Conservation (phyloP, 2,329 filamentous ascomycete genomes). For the Phyllosticta citrichinensis region DNA sequence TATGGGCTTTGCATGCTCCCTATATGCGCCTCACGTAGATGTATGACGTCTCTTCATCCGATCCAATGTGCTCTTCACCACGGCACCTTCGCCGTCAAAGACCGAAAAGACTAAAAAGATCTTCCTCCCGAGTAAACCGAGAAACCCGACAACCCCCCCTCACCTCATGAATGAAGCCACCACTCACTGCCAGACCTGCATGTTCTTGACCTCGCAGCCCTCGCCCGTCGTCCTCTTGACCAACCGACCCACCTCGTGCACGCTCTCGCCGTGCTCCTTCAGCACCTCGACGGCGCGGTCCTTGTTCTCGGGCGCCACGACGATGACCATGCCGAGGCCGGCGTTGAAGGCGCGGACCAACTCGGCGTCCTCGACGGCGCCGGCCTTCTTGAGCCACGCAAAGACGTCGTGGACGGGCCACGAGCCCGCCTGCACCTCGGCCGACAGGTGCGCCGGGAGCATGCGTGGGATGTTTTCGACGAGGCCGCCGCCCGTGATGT, state of each 20-base stretch:
- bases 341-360: conserved; percentile 94
- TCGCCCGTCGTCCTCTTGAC: conserved; percentile 46
- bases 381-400: conserved; percentile 67
- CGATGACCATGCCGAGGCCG: conserved; percentile 87
- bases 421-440: conserved; percentile 64
- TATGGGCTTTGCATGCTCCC: no score
- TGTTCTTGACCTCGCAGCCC: conserved; percentile 53
- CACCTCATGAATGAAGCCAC: not conserved
- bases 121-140: not conserved
- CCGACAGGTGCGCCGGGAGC: conserved; percentile 68
- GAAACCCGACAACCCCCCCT: not conserved
- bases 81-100: not conserved
- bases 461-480: conserved; percentile 91
- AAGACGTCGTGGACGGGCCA: conserved; percentile 77
- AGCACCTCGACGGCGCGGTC: conserved; percentile 51
- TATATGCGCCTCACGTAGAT: no score
- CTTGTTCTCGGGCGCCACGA: conserved; percentile 58
- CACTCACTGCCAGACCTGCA: conserved; percentile 39
- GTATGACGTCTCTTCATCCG: no score
- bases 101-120: not conserved
- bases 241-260: conserved; percentile 66
- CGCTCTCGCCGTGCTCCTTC: conserved; percentile 60
- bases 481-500: conserved; percentile 93
- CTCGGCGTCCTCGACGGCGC: conserved; percentile 64
- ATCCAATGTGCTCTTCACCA: not conserved